phyloP scores from a whole-genome alignment of 2,329 filamentous ascomycete species.

The Helotiales sp. region DNA sequence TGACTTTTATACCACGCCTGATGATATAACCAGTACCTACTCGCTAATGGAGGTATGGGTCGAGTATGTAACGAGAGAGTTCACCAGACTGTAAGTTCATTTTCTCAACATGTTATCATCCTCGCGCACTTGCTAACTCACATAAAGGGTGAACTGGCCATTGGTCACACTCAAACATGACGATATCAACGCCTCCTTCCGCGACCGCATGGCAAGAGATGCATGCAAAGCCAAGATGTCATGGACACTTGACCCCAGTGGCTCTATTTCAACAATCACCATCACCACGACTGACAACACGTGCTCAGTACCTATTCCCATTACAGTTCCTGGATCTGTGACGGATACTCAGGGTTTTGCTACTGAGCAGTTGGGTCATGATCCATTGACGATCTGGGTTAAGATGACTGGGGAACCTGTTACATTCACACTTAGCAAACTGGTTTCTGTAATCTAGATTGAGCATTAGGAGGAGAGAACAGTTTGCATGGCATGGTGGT shows the following conservation, averaged over 20 bases:
- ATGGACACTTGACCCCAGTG: conserved; percentile 15
- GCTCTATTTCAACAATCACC: conserved; percentile 26
- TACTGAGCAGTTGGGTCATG: conserved; percentile 50
- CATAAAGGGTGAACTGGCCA: conserved; percentile 44
- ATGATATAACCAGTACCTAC: conserved; percentile 4
- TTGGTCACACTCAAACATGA: conserved; percentile 55
- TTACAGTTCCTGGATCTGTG: conserved; percentile 37
- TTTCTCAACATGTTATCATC: background rate
- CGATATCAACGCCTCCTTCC: conserved; percentile 44
- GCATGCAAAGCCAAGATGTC: conserved; percentile 21
- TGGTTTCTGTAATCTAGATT: conserved; percentile 7
- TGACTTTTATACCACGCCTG: conserved; percentile 15
- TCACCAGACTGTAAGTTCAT: background rate
- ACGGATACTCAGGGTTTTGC: conserved; percentile 21
- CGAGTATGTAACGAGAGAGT: conserved; percentile 3
- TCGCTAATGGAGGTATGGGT: conserved; percentile 8
- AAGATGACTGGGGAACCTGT: conserved; percentile 45
- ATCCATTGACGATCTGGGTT: conserved; percentile 53
- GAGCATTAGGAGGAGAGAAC: background rate
- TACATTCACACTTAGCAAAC: conserved; percentile 38
- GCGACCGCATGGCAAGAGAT: conserved; percentile 43
- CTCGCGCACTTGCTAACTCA: background rate
- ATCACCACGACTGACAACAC: conserved; percentile 42
- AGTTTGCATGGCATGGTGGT: no score
- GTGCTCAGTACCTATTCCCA: conserved; percentile 26